Evolutionary conservation across 805 yeast species (phyloP).

Genomic region (Candida jianshihensis): DNA sequence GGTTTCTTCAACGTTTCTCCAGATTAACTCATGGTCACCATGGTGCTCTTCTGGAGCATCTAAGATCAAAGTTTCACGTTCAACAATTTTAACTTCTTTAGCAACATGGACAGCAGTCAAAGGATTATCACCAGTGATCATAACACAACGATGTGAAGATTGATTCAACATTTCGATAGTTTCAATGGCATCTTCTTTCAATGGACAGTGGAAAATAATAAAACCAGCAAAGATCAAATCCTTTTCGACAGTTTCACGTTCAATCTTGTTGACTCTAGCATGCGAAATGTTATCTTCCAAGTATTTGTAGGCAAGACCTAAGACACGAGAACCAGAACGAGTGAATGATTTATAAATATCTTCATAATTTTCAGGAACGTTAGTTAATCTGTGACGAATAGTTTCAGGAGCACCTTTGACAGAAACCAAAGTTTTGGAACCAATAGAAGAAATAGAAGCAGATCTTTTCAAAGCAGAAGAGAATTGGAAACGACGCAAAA

Average conservation of each 20-base stretch:
- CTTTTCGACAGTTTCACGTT: conserved; percentile 72
- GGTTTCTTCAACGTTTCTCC: conserved; percentile 83
- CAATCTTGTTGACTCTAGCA: conserved; percentile 47
- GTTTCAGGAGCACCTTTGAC: conserved; percentile 99
- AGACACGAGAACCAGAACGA: conserved; percentile 91
- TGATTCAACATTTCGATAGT: conserved; percentile 89
- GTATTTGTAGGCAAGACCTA: conserved; percentile 86
- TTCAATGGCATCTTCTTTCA: conserved; percentile 87
- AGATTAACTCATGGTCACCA: conserved; percentile 53
- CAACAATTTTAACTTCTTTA: conserved; percentile 81
- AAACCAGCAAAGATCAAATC: conserved; percentile 81
- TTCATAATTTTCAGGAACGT: conserved; percentile 75
- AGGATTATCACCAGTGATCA: conserved; percentile 99
- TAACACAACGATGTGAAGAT: conserved; percentile 89
- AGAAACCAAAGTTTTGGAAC: conserved; percentile 60
- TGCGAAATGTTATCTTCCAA: conserved; percentile 46
- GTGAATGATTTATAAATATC: conserved; percentile 83
- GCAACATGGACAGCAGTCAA: conserved; percentile 98
- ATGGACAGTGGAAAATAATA: conserved; percentile 94
- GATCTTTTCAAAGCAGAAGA: conserved; percentile 95
- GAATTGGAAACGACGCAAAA: conserved; percentile 92
- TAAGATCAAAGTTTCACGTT: conserved; percentile 75
- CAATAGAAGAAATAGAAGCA: conserved; percentile 65
- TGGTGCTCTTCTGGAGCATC: conserved; percentile 77
- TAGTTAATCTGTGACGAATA: conserved; percentile 63